A percentile compares a stretch with the other conserved stretches of the same genome.
Evolutionary conservation across 139 green algal genomes (phyloP).

Genomic region (Volvox africanus): DNA sequence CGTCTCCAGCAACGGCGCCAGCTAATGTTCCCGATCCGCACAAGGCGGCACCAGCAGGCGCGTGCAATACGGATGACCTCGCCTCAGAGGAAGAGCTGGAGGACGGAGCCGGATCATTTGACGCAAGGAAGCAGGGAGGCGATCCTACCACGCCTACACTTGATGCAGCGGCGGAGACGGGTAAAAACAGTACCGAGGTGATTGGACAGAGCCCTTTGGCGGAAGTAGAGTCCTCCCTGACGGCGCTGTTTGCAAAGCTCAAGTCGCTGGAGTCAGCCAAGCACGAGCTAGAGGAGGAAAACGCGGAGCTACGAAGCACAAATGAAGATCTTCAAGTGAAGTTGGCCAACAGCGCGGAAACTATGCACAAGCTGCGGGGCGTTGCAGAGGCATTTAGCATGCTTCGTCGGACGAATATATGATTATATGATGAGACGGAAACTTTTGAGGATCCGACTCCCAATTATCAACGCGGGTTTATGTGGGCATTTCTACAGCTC

Average conservation of each 20-base stretch:
- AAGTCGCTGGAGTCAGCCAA: constrained; percentile 9
- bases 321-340: constrained; percentile 32
- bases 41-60: background rate
- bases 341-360: constrained; percentile 32
- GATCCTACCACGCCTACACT: background rate
- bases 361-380: constrained; percentile 37
- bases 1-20: background rate
- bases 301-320: constrained; percentile 17
- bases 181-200: background rate
- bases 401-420: constrained; percentile 13
- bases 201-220: background rate
- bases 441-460: no score
- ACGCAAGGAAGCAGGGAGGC: background rate
- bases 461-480: no score
- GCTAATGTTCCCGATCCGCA: background rate
- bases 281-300: constrained; percentile 40
- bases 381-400: constrained; percentile 42
- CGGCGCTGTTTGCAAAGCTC: constrained; percentile 29
- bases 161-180: background rate
- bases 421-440: background rate
- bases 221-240: constrained; percentile 16
- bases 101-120: background rate
- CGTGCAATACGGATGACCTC: background rate
- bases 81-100: background rate
- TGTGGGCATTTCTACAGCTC: no score